Base-by-base conservation (phyloP, 2,329 filamentous ascomycete species). In the Aspergillus ustus region DNA sequence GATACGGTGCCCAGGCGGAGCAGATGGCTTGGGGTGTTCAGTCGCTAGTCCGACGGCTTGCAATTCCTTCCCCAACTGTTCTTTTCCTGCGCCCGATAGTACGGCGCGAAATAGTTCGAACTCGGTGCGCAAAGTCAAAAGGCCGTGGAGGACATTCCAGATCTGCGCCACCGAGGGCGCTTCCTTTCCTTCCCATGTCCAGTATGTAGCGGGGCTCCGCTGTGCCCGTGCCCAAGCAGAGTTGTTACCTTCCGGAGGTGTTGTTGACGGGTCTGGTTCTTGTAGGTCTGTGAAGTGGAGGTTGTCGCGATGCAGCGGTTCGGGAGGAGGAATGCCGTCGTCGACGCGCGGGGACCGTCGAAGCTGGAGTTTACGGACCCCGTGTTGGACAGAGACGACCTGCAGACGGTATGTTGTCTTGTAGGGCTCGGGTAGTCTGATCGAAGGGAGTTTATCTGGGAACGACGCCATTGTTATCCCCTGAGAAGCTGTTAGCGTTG, bases 21-120 rank as follows among this genome's bases (percentile, higher is more conserved):
- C 72, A 68, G 73, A 78, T 63, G 73, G 74, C 11, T 66, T 72
- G 2, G 83, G 82, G 64, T 84, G 81, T 29, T 75, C 67, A 17
- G 78, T 73, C 5, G 78, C 81, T 6, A 84, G 72, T n/a, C 80
- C 80, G 19, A 74, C 72, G 7, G 71, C 63, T 20, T 72, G 67
- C 11, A 78, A 62, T 54, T 78, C 73, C 6, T 65, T 60, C 9
- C 64, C 64, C 17, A 78, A 52, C 2, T 68, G 17, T 1, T 71
- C 69, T 5, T 68, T 70, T 5, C 68, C 65, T 17, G 57, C 17
- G 2, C 77, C 77, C 7, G 60, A 52, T 1, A 80, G 67, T 8
- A 67, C 67, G 2, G 75, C 67, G 22, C 76, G 70, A 59, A 79
- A 76, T 11, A 69, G 60, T 60, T 78, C 77, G 15, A 71, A 64